Base-by-base conservation (phyloP, 23 red algal species). In the Chondrus crispus region DNA sequence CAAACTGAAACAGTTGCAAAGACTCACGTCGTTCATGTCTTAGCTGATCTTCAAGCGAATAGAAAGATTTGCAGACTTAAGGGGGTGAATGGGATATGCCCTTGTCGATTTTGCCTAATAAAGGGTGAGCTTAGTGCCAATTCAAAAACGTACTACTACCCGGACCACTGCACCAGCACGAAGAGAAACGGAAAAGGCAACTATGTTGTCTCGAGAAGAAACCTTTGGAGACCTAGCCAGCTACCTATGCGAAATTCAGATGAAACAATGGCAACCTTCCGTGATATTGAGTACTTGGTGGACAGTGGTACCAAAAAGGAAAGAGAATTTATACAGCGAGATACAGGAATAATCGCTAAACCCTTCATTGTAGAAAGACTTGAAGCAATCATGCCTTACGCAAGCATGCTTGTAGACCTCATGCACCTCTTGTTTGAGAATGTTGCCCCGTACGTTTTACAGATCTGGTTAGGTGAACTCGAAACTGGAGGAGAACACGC, bases 391-490 rank as follows among this genome's bases (percentile, higher is more conserved):
- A 9, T 64, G 26, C 58, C 58, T 30, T 64, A 30, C 58, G 16
- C 35, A 32, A 64, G 58, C 16, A 63, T 85, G 14, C 81, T 60
- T 39, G 68, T 85, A 26, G 81, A 85, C 32, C 29, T 85, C 2
- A 85, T 85, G 81, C 81, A 85, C 60, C 41, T 85, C 2, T 44
- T 85, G 29, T 85, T 85, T 46, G 81, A 82, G 33, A 85, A 85
- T 29, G 32, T 63, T 69, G 54, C 2, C 26, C 53, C 53, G n/a
- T 41, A 85, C 62, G 33, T 68, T 32, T 28, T 82, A 29, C 3
- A 11, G 10, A 52, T 82, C 9, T 69, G 58, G 81, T 60, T 53
- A 44, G 41, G 58, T 13, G 57, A 60, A 11, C 16, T 39, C 26
- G 30, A 26, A 16, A 26, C 18, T 11, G 5, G 42, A 12, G 55